phyloP scores from a whole-genome alignment of 2,329 filamentous ascomycete species.

The Lecanicillium sp. region DNA sequence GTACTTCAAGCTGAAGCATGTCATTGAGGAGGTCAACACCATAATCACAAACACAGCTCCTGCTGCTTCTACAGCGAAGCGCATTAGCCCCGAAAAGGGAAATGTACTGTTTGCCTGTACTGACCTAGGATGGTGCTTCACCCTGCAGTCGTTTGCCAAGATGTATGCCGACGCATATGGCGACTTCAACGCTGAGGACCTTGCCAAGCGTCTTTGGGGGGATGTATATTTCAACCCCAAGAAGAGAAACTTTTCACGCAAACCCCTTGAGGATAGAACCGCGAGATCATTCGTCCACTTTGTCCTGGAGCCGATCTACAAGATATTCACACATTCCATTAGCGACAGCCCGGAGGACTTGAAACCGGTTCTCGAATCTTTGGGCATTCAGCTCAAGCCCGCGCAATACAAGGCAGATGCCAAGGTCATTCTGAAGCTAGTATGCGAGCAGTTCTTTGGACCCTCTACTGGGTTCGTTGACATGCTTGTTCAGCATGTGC shows the following conservation, averaged over 20 bases:
- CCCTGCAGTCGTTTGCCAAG: constrained; percentile 84
- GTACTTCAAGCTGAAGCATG: constrained; percentile 98
- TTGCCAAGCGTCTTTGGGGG: constrained; percentile 83
- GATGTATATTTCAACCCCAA: constrained; percentile 93
- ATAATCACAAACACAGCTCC: constrained; percentile 85
- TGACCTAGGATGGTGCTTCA: constrained; percentile 95
- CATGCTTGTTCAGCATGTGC: constrained; percentile 86
- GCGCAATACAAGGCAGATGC: constrained; percentile 89
- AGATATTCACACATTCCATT: constrained; percentile 91
- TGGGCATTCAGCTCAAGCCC: constrained; percentile 85
- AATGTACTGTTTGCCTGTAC: constrained; percentile 97
- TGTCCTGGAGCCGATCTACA: constrained; percentile 94
- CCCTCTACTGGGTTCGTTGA: constrained; percentile 86
- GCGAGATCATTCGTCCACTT: constrained; percentile 91
- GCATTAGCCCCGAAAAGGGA: constrained; percentile 90
- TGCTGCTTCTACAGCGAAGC: constrained; percentile 68
- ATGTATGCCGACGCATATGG: constrained; percentile 92
- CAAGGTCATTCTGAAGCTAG: constrained; percentile 77
- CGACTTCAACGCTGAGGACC: constrained; percentile 74
- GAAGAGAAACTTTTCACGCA: constrained; percentile 87
- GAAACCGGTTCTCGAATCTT: constrained; percentile 66
- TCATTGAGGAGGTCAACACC: constrained; percentile 97
- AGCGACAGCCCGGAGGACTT: constrained; percentile 83
- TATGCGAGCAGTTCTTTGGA: constrained; percentile 94
- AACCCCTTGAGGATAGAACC: constrained; percentile 71